Evolutionary conservation across 768 basidiomycete species (phyloP), one percentile per base, ranked within the genome.

Genomic region (Rhizopogon vulgaris): DNA sequence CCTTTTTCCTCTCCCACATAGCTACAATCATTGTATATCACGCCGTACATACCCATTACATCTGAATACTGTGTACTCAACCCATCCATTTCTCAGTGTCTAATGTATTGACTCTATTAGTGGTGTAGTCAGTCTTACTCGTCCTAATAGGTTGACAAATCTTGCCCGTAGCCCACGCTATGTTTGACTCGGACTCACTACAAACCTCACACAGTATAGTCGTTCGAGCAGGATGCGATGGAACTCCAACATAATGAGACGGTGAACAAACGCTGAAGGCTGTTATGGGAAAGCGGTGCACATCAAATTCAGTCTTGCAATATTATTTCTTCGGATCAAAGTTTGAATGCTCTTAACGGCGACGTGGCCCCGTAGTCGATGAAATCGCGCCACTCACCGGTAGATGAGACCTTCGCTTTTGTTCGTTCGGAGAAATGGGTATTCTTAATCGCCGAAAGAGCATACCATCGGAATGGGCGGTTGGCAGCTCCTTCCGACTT

Each of bases 161-260:
- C n/a, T n/a, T n/a, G n/a, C n/a, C 22, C 22, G 22, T 22, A 22
- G 22, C 22, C 22, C 22, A 22, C 22, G 22, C 22, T 3, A 22
- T 22, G 22, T 22, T 22, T 22, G 1, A 22, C 22, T 22, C 22
- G 22, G 3, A 22, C 22, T 22, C 11, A 59, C 58, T 57, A 57
- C 52, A 17, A 78, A 81, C 60, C 61, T 82, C 18, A 79, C 78
- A 0, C 80, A 5, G 69, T 69, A 6, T 81, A 79, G 61, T 64
- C 79, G 30, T 72, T 71, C 62, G 66, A 67, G 40, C 68, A 72
- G 37, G 81, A 80, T 60, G 75, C 4, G 25, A 37, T 50, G 11
- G 73, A 77, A 55, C 80, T 81, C 68, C 22, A 22, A 3, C 22
- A 22, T 22, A 77, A 80, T 61, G 40, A 48, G 10, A 70, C 72